A percentile compares a stretch with the other conserved stretches of the same genome.
These are phyloP conservation scores for Lotus japonicus DNA, from an alignment of 306 rosid genomes.

Conservation along the genomic window DNA sequence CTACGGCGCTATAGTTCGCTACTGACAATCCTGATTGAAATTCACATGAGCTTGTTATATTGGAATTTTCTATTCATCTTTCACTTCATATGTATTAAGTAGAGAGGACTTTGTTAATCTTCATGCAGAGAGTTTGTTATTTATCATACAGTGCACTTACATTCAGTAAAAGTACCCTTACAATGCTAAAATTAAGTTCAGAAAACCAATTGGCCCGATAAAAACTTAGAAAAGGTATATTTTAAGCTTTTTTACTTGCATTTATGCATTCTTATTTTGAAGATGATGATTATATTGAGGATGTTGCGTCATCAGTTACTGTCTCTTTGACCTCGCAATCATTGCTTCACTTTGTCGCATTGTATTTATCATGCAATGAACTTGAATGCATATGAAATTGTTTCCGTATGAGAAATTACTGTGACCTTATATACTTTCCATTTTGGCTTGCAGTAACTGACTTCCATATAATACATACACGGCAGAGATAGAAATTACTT, in stretches of 20 bases:
- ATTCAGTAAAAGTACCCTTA: background rate
- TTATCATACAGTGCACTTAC: background rate
- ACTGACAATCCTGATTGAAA: no score
- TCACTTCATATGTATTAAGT: no score
- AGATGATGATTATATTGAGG: background rate
- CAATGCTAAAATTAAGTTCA: background rate
- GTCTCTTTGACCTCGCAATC: background rate
- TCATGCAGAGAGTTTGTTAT: no score
- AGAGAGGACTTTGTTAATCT: no score
- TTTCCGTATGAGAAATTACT: background rate
- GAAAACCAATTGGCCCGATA: background rate
- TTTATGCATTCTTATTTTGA: background rate
- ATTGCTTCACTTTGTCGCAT: background rate
- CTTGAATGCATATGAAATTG: background rate
- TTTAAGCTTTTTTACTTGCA: background rate
- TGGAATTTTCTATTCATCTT: no score
- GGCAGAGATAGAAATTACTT: conserved; percentile 5
- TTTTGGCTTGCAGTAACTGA: conserved; percentile 21
- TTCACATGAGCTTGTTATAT: no score
- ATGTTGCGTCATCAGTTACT: background rate
- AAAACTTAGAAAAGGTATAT: background rate
- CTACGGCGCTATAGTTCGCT: no score
- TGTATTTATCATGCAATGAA: background rate
- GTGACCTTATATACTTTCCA: conserved; percentile 2
- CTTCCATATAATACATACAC: background rate